These are phyloP conservation scores for Calocybe indica DNA, from an alignment of 768 basidiomycete species.

Conservation along the genomic window DNA sequence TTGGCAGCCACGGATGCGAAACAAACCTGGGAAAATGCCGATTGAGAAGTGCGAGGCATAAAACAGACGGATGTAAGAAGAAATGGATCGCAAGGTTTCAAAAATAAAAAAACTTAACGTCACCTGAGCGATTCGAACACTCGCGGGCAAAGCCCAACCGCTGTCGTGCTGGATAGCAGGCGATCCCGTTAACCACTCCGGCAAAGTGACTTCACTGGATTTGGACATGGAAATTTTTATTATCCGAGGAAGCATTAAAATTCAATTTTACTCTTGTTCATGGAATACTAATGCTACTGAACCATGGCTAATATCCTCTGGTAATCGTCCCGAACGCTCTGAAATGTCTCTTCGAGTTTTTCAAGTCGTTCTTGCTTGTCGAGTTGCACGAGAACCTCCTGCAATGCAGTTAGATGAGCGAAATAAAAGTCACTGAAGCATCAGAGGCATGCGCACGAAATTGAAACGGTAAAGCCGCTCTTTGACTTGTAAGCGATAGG, in stretches of 20 bases:
- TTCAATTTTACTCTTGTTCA: too few species aligned
- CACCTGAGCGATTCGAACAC: slow-evolving; percentile 53
- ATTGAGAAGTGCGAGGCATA: too few species aligned
- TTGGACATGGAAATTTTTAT: neutral
- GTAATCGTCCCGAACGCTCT: slow-evolving; percentile 82
- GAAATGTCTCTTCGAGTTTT: slow-evolving; percentile 91
- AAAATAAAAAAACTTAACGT: slow-evolving; percentile 25
- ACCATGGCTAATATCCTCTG: slow-evolving; percentile 64
- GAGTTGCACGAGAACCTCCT: slow-evolving; percentile 87
- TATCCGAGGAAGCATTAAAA: too few species aligned
- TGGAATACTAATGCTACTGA: slow-evolving; percentile 11
- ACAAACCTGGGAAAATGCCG: too few species aligned
- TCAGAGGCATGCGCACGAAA: slow-evolving; percentile 52
- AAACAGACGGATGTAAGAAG: neutral
- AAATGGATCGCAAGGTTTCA: neutral
- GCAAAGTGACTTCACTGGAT: slow-evolving; percentile 68
- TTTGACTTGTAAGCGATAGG: slow-evolving; percentile 89
- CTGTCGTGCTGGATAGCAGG: slow-evolving; percentile 50
- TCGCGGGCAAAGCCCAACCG: slow-evolving; percentile 49
- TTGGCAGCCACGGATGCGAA: too few species aligned
- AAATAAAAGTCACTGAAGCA: neutral
- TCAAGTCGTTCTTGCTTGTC: slow-evolving; percentile 83
- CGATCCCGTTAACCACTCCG: slow-evolving; percentile 92
- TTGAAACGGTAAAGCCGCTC: slow-evolving; percentile 94
- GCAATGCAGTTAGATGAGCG: slow-evolving; percentile 2